phyloP scores from a whole-genome alignment of 305 asterid species.

The Fraxinus albicans region DNA sequence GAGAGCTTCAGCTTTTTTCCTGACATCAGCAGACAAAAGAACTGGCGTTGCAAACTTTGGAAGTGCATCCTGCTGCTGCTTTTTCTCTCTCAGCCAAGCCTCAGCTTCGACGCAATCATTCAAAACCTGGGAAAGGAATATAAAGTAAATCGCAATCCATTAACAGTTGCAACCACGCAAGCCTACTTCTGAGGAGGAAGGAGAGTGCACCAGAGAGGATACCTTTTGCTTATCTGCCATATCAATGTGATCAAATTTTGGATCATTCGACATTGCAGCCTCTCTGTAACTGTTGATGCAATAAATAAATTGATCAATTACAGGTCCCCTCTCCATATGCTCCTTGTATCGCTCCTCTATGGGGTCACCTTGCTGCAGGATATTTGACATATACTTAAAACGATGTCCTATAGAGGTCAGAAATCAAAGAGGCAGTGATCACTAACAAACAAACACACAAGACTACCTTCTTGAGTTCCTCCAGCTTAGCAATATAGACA shows the following conservation, averaged over 20 bases:
- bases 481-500: slow-evolving; percentile 77
- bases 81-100: slow-evolving; percentile 83
- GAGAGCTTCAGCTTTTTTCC: slow-evolving; percentile 76
- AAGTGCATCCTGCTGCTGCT: slow-evolving; percentile 77
- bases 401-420: background rate
- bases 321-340: slow-evolving; percentile 69
- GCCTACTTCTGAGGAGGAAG: background rate
- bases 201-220: background rate
- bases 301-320: slow-evolving; percentile 57
- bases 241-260: slow-evolving; percentile 91
- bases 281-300: slow-evolving; percentile 82
- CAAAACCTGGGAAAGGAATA: slow-evolving; percentile 48
- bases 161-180: background rate
- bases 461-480: slow-evolving; percentile 83
- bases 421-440: background rate
- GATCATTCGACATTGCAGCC: slow-evolving; percentile 69
- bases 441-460: background rate
- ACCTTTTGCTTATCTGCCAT: slow-evolving; percentile 68
- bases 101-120: slow-evolving; percentile 78
- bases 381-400: background rate
- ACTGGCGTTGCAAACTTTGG: slow-evolving; percentile 68
- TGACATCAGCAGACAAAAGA: slow-evolving; percentile 64
- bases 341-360: slow-evolving; percentile 88
- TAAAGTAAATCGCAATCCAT: background rate
- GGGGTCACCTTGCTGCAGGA: slow-evolving; percentile 89